Conservation (phyloP, 192 early-diverging fungal species). For the Coemansia sp. region DNA sequence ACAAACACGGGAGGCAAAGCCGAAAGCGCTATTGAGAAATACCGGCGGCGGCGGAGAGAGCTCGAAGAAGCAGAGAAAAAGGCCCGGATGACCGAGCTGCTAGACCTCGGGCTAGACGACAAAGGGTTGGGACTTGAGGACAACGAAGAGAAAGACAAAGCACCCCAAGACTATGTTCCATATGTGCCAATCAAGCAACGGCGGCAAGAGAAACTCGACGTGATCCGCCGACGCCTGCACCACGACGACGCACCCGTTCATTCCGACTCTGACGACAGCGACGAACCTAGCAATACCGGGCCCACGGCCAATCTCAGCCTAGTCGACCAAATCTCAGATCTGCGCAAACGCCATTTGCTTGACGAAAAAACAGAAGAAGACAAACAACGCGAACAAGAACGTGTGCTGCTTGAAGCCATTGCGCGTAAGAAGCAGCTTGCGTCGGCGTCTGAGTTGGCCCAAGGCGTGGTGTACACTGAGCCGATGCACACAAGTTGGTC, state of each 20-base stretch:
- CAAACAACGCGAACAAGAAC: constrained; percentile 80
- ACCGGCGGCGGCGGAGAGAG: constrained; percentile 45
- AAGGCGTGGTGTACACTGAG: constrained; percentile 83
- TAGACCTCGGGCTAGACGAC: neutral
- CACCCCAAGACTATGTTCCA: neutral
- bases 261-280: constrained; percentile 6
- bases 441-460: constrained; percentile 82
- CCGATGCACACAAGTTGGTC: constrained; percentile 85
- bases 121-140: neutral
- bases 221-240: constrained; percentile 22
- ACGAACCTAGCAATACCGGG: constrained; percentile 32
- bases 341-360: constrained; percentile 62
- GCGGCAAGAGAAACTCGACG: constrained; percentile 27
- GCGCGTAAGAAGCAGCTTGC: constrained; percentile 75
- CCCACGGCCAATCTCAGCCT: constrained; percentile 69
- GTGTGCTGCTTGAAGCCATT: constrained; percentile 79
- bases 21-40: constrained; percentile 28
- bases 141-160: neutral
- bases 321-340: constrained; percentile 81
- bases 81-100: neutral
- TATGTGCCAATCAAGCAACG: constrained; percentile 37
- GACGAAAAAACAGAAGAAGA: constrained; percentile 76
- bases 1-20: neutral
- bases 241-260: constrained; percentile 1
- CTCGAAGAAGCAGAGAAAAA: constrained; percentile 34